These are phyloP conservation scores for Dactylella cylindrospora DNA, from an alignment of 2,329 filamentous ascomycete genomes.

Conservation along the genomic window DNA sequence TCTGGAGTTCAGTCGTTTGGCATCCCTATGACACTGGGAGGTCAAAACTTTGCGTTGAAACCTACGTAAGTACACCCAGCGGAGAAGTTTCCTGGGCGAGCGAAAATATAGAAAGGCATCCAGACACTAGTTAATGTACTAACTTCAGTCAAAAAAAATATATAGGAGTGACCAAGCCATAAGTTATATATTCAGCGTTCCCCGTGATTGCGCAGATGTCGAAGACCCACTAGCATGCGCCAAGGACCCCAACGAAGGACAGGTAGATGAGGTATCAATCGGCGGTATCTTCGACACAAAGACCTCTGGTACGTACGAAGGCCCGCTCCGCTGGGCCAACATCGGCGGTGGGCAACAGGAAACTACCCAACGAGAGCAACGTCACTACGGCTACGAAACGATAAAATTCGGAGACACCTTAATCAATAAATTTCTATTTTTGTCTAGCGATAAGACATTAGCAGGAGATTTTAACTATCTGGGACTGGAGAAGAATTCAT, in stretches of 20 bases:
- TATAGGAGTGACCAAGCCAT: background rate
- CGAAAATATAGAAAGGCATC: no score
- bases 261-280: background rate
- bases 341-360: background rate
- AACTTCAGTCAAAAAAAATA: no score
- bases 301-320: background rate
- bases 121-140: no score
- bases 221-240: background rate
- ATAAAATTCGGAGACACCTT: background rate
- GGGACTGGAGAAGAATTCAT: conserved; percentile 10
- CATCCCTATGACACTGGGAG: conserved; percentile 1
- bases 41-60: no score
- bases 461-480: no score
- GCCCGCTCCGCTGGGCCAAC: background rate
- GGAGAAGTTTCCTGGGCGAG: no score
- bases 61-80: no score
- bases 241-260: no score
- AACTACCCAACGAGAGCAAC: background rate
- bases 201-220: background rate
- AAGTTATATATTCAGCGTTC: conserved; percentile 1
- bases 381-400: background rate
- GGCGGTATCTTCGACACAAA: conserved; percentile 2
- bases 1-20: conserved; percentile 6
- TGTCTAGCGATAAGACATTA: no score
- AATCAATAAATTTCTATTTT: conserved; percentile 1